Evolutionary conservation across 768 basidiomycete genomes (phyloP).

Genomic region (Fomitopsis serialis): DNA sequence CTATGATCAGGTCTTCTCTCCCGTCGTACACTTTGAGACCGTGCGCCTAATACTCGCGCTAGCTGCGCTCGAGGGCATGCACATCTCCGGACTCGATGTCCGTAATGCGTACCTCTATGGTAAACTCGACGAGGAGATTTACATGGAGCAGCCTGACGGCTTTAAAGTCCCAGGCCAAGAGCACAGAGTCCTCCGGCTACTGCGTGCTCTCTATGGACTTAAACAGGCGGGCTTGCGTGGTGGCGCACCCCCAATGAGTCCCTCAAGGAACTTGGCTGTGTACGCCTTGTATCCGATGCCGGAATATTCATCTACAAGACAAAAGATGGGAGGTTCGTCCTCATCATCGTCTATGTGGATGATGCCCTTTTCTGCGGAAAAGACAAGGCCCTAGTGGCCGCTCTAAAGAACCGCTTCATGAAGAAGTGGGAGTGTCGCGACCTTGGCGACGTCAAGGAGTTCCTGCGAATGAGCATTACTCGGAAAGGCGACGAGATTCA

Average conservation of each 20-base stretch:
- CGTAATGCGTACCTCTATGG: constrained; percentile 24
- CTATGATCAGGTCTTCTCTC: constrained; percentile 24
- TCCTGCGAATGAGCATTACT: constrained; percentile 19
- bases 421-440: constrained; percentile 8
- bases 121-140: constrained; percentile 22
- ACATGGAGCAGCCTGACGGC: constrained; percentile 24
- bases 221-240: constrained; percentile 28
- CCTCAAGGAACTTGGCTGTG: constrained; percentile 22
- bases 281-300: constrained; percentile 16
- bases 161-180: constrained; percentile 12
- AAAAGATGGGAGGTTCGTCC: constrained; percentile 12
- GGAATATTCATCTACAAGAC: constrained; percentile 18
- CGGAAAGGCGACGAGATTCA: constrained; percentile 5
- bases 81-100: constrained; percentile 22
- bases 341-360: constrained; percentile 28
- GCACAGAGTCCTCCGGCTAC: constrained; percentile 17
- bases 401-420: constrained; percentile 7
- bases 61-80: constrained; percentile 16
- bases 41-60: constrained; percentile 22
- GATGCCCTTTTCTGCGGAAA: constrained; percentile 12
- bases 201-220: constrained; percentile 29
- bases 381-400: neutral
- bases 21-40: constrained; percentile 20
- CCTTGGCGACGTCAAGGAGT: constrained; percentile 9
- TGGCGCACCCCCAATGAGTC: constrained; percentile 10